Conservation (phyloP, 441 rosid genomes). For the Syzygium malaccense region DNA sequence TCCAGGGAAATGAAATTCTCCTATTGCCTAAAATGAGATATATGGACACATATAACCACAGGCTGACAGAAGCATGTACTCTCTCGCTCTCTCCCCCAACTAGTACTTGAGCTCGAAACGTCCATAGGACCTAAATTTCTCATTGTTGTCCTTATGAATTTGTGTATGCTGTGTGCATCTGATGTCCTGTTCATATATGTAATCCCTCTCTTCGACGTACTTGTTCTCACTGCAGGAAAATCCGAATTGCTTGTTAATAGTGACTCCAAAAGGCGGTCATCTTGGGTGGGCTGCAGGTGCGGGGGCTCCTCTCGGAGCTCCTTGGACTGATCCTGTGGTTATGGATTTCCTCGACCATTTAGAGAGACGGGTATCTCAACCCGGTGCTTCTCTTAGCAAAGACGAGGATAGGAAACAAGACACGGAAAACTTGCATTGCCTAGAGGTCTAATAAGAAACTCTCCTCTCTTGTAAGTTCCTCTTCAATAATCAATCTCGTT, state of each 20-base stretch:
- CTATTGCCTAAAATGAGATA: not conserved
- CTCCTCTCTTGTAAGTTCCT: not conserved
- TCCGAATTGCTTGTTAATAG: conserved; percentile 65
- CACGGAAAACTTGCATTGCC: not conserved
- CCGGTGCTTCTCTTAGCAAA: not conserved
- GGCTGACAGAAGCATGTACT: not conserved
- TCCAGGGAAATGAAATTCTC: not conserved
- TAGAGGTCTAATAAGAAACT: not conserved
- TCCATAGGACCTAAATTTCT: not conserved
- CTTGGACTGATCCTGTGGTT: conserved; percentile 71
- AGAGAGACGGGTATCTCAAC: conserved; percentile 23
- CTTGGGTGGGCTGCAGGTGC: conserved; percentile 88
- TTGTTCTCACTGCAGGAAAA: conserved; percentile 37
- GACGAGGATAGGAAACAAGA: not conserved
- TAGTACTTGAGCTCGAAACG: not conserved
- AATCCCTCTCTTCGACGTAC: not conserved
- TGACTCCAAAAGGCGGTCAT: conserved; percentile 86
- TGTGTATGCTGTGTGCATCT: not conserved
- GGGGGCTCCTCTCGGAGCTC: conserved; percentile 68
- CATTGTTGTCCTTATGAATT: not conserved
- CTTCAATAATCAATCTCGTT: not conserved
- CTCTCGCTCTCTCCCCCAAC: not conserved
- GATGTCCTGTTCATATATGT: not conserved
- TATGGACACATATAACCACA: not conserved
- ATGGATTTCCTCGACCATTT: conserved; percentile 75